phyloP scores from a whole-genome alignment of 225 moss, liverwort and hornwort species.

The Polytrichum formosum region DNA sequence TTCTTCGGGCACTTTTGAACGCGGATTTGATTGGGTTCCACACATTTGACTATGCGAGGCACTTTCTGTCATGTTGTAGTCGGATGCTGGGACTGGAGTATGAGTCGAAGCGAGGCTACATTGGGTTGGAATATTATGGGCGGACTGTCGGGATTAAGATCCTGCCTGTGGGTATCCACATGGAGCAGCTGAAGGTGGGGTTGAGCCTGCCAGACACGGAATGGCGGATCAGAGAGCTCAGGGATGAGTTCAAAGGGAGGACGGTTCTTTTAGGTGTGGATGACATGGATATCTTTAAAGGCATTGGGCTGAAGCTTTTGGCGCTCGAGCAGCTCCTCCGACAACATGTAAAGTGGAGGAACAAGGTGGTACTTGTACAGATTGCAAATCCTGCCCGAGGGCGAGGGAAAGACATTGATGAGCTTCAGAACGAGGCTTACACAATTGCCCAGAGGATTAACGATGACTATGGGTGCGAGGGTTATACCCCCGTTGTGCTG shows the following conservation, averaged over 20 bases:
- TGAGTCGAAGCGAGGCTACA: slow-evolving; percentile 84
- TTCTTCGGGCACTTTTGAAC: slow-evolving; percentile 75
- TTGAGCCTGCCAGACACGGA: slow-evolving; percentile 59
- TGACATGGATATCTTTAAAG: slow-evolving; percentile 95
- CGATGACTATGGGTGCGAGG: slow-evolving; percentile 66
- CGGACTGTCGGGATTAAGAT: slow-evolving; percentile 94
- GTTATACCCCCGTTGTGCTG: slow-evolving; percentile 65
- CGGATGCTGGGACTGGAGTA: slow-evolving; percentile 89
- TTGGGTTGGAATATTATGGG: slow-evolving; percentile 90
- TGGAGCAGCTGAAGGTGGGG: slow-evolving; percentile 74
- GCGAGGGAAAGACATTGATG: slow-evolving; percentile 63
- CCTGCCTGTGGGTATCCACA: slow-evolving; percentile 90
- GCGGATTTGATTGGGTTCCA: slow-evolving; percentile 88
- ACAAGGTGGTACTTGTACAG: slow-evolving; percentile 74
- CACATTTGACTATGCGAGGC: slow-evolving; percentile 90
- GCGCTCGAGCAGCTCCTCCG: slow-evolving; percentile 81
- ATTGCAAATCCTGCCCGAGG: slow-evolving; percentile 84
- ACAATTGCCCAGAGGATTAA: slow-evolving; percentile 70
- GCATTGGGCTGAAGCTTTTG: slow-evolving; percentile 81
- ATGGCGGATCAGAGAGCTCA: slow-evolving; percentile 67
- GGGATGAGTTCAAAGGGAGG: slow-evolving; percentile 50
- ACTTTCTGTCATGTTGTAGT: slow-evolving; percentile 86
- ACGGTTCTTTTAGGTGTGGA: slow-evolving; percentile 82
- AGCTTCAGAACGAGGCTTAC: slow-evolving; percentile 74
- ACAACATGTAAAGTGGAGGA: slow-evolving; percentile 62